Evolutionary conservation across 495 filamentous ascomycete species (phyloP).

Genomic region (Filosporella fistucella): DNA sequence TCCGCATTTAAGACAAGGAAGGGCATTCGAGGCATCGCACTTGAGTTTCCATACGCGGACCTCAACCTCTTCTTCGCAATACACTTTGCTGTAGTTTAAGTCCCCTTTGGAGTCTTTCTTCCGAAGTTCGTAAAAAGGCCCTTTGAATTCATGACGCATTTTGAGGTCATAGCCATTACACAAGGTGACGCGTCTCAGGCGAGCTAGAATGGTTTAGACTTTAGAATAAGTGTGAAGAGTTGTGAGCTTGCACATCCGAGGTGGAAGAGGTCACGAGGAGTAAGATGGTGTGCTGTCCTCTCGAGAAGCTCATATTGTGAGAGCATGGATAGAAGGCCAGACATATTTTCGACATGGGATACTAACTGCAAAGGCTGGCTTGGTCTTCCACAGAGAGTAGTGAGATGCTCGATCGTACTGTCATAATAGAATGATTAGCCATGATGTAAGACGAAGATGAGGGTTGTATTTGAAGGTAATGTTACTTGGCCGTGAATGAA

Average conservation of each 20-base stretch:
- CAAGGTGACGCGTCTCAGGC: background rate
- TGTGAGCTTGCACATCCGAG: constrained; percentile 1
- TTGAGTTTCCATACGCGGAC: constrained; percentile 14
- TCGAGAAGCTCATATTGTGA: constrained; percentile 8
- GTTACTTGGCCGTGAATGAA: no score
- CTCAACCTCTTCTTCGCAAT: constrained; percentile 19
- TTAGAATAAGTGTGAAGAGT: background rate
- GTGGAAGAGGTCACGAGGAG: constrained; percentile 4
- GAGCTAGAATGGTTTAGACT: background rate
- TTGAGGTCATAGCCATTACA: constrained; percentile 6
- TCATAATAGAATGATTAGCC: no score
- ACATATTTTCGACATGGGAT: no score
- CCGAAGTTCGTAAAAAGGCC: background rate
- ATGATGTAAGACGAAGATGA: no score
- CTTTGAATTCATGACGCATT: constrained; percentile 4
- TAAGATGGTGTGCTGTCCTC: background rate
- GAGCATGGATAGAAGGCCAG: no score
- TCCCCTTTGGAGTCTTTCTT: background rate
- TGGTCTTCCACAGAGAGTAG: no score
- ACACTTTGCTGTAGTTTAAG: no score
- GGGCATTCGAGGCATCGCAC: constrained; percentile 17
- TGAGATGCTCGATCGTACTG: no score
- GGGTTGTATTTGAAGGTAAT: no score
- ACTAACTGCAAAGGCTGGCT: no score
- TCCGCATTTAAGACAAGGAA: constrained; percentile 22